Evolutionary conservation across 306 rosid species (phyloP), one percentile per base, ranked within the genome.

Genomic region (Sindora glabra): DNA sequence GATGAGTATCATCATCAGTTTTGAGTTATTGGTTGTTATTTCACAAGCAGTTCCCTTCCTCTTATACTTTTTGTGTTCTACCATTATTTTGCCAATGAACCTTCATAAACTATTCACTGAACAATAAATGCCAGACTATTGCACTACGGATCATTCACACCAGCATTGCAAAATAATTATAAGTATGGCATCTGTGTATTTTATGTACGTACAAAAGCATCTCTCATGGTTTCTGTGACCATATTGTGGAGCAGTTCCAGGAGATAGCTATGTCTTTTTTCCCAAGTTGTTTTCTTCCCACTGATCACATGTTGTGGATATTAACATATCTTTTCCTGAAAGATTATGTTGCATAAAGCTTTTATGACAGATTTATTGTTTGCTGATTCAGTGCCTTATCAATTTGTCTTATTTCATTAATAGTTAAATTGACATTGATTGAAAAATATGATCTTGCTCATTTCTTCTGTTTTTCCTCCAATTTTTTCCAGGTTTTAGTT

Each of bases 401-500:
- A 27, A 11, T 48, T 51, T 19, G 23, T 67, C 29, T 22, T 26
- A 22, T 46, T 58, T 41, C 15, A 22, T 32, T 42, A 33, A 47
- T 62, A 36, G 12, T 32, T 37, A 29, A 34, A 48, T 51, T 29
- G 45, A 42, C 26, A 27, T 10, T 40, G 22, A 36, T 45, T 50
- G 39, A 67, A 50, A 59, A 22, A 39, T 46, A 29, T 58, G 33
- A 34, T 63, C 56, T 37, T 65, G 62, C 3, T 44, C 21, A 10
- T 46, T 30, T 67, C 67, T 27, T 10, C 26, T 3, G 50, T 46
- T 47, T 48, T 53, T 63, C 46, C 67, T 65, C 29, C 39, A 3
- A n/a, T n/a, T n/a, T 52, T 71, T 62, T 62, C 58, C 80, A 91
- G 98, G 84, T 91, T 67, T 78, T 91, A 65, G 95, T 91, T 29